A percentile compares a stretch with the other conserved stretches of the same genome.
Evolutionary conservation across 345 rosid species (phyloP).

Genomic region (Fremontodendron californicum): DNA sequence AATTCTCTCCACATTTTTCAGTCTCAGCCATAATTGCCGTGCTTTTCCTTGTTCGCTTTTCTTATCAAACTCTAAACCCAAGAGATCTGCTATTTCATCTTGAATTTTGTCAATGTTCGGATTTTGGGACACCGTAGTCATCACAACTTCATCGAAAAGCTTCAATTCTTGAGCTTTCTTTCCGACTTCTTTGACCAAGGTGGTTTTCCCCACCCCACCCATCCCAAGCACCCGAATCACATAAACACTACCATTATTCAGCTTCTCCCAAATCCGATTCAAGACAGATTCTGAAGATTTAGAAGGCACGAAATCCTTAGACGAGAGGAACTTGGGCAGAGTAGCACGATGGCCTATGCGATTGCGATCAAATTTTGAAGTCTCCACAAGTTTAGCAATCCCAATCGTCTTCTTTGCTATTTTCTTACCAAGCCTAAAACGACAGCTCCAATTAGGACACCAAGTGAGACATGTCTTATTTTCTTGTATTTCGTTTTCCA

Average conservation of each 20-base stretch:
- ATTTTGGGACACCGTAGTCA: not conserved
- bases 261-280: not conserved
- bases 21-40: no score
- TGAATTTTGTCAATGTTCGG: not conserved
- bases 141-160: not conserved
- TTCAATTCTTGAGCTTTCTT: no score
- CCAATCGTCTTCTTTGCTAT: not conserved
- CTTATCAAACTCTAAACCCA: not conserved
- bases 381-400: not conserved
- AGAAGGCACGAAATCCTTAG: not conserved
- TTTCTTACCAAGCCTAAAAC: not conserved
- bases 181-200: not conserved
- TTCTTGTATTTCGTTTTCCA: not conserved
- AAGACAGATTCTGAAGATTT: not conserved
- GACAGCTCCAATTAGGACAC: not conserved
- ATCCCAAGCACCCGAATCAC: not conserved
- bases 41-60: no score
- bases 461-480: not conserved
- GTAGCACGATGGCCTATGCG: not conserved
- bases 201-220: not conserved
- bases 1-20: not conserved
- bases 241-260: not conserved
- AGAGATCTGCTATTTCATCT: not conserved
- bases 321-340: not conserved
- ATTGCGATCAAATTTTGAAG: not conserved